Evolutionary conservation across 805 yeast species (phyloP).

Genomic region (Yamadazyma paraphyllophila): DNA sequence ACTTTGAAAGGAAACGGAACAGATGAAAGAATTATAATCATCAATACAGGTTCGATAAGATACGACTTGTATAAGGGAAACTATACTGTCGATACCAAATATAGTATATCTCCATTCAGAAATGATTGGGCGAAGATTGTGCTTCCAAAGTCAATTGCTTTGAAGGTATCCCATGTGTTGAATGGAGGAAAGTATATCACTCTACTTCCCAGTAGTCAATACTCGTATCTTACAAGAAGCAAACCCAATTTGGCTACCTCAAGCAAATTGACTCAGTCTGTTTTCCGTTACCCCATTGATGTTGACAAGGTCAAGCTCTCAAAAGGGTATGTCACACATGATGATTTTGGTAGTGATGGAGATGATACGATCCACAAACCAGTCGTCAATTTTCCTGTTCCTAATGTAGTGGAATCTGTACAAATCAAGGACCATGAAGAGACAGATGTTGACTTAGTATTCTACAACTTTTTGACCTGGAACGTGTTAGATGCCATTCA

Average conservation of each 20-base stretch:
- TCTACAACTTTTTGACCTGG: slow-evolving; percentile 67
- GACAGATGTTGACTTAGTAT: slow-evolving; percentile 61
- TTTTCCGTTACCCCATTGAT: neutral
- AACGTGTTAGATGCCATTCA: slow-evolving; percentile 33
- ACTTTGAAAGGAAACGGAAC: slow-evolving; percentile 27
- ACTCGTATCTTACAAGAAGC: slow-evolving; percentile 1
- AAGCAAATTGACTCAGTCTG: neutral
- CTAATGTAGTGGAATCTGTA: slow-evolving; percentile 71
- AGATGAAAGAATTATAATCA: slow-evolving; percentile 48
- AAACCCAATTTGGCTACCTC: neutral
- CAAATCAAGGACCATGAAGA: slow-evolving; percentile 26
- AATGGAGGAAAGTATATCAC: slow-evolving; percentile 54
- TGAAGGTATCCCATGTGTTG: slow-evolving; percentile 49
- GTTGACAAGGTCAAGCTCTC: slow-evolving; percentile 23
- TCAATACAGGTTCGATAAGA: slow-evolving; percentile 86
- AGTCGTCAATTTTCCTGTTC: slow-evolving; percentile 57
- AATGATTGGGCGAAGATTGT: slow-evolving; percentile 73
- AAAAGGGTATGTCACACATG: slow-evolving; percentile 78
- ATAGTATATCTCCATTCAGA: slow-evolving; percentile 79
- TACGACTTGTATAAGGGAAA: slow-evolving; percentile 85
- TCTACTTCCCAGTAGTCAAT: slow-evolving; percentile 26
- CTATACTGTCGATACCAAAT: slow-evolving; percentile 76
- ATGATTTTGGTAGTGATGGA: slow-evolving; percentile 83
- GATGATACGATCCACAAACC: slow-evolving; percentile 77
- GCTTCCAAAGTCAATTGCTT: slow-evolving; percentile 59